phyloP scores from a whole-genome alignment of 441 rosid species.

The Populus hybrid region DNA sequence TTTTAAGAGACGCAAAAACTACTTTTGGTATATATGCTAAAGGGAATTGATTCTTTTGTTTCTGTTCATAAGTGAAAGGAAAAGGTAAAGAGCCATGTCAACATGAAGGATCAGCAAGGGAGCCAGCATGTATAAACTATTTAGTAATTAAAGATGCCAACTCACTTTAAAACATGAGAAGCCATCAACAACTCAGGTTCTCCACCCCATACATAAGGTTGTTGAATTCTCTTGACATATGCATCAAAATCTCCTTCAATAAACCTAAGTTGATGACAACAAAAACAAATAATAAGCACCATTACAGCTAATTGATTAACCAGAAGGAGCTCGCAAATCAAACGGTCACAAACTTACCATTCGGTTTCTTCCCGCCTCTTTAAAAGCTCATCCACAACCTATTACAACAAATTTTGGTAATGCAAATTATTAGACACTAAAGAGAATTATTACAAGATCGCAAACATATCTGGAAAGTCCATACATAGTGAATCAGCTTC shows the following conservation, averaged over 20 bases:
- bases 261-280: conserved; percentile 33
- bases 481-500: not conserved
- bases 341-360: conserved; percentile 36
- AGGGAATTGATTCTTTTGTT: not conserved
- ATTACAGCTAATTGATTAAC: not conserved
- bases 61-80: not conserved
- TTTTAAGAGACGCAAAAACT: not conserved
- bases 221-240: conserved; percentile 53
- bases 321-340: not conserved
- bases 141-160: conserved; percentile 3
- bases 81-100: not conserved
- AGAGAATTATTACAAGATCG: not conserved
- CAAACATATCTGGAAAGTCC: not conserved
- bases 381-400: conserved; percentile 70
- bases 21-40: not conserved
- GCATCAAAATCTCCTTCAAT: conserved; percentile 73
- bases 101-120: not conserved
- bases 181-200: conserved; percentile 39
- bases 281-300: conserved; percentile 1
- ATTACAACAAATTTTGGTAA: not conserved
- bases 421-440: not conserved
- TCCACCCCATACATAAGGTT: conserved; percentile 61
- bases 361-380: conserved; percentile 68
- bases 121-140: not conserved
- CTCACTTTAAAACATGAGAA: conserved; percentile 69